Conservation (phyloP, 495 filamentous ascomycete species). For the Lepidopterella palustris region DNA sequence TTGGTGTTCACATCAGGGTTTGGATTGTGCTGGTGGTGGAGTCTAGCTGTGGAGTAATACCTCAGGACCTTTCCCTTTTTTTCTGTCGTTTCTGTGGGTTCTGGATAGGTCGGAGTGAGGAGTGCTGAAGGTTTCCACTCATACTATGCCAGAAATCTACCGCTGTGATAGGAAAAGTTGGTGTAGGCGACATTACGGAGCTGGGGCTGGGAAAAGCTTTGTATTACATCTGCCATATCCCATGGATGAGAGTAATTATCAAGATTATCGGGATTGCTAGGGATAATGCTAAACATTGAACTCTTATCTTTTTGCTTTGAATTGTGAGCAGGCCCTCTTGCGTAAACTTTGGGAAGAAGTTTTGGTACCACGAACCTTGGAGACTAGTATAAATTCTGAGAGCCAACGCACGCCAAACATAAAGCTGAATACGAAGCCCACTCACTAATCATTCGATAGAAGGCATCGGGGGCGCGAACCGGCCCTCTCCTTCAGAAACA, state of each 20-base stretch:
- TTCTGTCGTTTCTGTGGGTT: not conserved
- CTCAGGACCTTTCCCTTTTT: no score
- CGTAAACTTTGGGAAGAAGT: no score
- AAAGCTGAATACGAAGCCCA: no score
- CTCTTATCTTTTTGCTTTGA: not conserved
- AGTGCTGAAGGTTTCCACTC: not conserved
- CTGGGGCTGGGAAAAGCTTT: slow-evolving; percentile 1
- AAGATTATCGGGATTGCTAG: not conserved
- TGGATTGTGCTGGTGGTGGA: not conserved
- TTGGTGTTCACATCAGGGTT: no score
- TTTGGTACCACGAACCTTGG: no score
- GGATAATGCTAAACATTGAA: not conserved
- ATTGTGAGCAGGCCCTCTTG: no score
- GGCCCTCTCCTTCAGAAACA: no score
- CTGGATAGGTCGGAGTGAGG: not conserved
- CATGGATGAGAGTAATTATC: not conserved
- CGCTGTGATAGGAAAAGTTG: not conserved
- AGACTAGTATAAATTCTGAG: no score
- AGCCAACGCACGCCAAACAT: no score
- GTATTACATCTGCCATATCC: not conserved
- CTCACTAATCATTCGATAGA: no score
- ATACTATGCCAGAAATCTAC: not conserved
- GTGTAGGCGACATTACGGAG: not conserved
- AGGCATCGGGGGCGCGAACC: no score
- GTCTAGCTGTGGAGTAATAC: not conserved